Base-by-base conservation (phyloP, 2,329 filamentous ascomycete genomes). In the Xylariales sp. region DNA sequence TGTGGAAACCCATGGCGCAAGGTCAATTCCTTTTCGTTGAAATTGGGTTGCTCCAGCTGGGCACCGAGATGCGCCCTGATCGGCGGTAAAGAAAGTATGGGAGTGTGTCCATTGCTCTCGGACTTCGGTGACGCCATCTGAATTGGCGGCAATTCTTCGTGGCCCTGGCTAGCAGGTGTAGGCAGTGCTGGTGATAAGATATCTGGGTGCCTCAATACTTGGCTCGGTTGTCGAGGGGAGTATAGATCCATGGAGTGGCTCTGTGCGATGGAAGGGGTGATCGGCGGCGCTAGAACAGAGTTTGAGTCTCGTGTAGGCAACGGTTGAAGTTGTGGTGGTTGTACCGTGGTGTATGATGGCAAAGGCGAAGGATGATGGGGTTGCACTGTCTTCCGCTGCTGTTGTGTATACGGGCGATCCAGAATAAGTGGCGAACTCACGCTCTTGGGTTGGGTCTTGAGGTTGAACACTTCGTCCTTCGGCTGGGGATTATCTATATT, bases 41-140 rank as follows among this genome's bases (percentile, higher is more conserved):
- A 45, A 21, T 24, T 20, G 11, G 61, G 49, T 21, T 60, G 47
- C 32, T 58, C 55, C 12, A 67, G 45, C 23, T 62, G 55, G 12
- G 63, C 56, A 28, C 48, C 33, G 17, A 60, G 37, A 23, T 50
- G 46, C 15, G 51, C 52, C 27, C 55, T 52, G 41, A 68, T 63
- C 5, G 65, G 63, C 5, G 65, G 65, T 10, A 68, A 62, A 6
- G 65, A 63, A 5, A 65, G 65, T 10, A 67, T 47, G 11, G 55
- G 48, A 17, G 58, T 60, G 29, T 61, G 62, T 12, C 45, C 56
- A 19, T 54, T 59, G 13, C 52, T 51, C 10, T 66, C 64, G 20
- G 60, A 64, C 38, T 58, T 55, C 2, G 64, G 63, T 12, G 64
- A 66, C 19, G 54, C 45, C 27, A 56, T 52, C 29, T 66, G 61